Evolutionary conservation across 2,329 filamentous ascomycete genomes (phyloP).

Genomic region (Paramyrothecium roridum): DNA sequence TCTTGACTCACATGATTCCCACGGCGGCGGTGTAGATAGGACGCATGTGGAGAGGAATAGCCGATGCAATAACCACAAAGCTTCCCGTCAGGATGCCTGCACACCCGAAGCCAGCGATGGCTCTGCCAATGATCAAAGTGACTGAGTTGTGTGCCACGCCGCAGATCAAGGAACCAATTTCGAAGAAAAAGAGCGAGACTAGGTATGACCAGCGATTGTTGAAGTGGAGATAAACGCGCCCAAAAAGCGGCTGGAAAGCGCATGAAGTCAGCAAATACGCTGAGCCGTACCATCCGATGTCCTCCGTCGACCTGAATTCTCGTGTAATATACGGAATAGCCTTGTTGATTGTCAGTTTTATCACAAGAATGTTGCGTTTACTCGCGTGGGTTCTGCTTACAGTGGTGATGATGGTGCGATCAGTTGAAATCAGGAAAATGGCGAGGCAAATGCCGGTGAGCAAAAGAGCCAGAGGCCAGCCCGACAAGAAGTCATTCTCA

Average conservation of each 20-base stretch:
- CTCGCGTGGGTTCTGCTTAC: not conserved
- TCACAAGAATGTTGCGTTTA: not conserved
- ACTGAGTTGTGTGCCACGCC: constrained; percentile 35
- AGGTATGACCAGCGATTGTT: constrained; percentile 35
- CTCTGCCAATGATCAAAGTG: constrained; percentile 39
- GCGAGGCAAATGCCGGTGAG: not conserved
- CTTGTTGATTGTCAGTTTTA: constrained; percentile 20
- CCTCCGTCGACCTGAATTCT: constrained; percentile 30
- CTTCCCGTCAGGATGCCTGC: constrained; percentile 22
- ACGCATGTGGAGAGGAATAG: constrained; percentile 1
- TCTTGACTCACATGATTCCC: not conserved
- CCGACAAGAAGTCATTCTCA: not conserved
- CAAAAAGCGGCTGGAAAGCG: constrained; percentile 15
- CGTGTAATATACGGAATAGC: constrained; percentile 29
- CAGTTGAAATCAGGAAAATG: not conserved
- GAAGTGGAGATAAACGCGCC: constrained; percentile 23
- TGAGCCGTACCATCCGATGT: constrained; percentile 32
- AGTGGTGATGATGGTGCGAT: constrained; percentile 1
- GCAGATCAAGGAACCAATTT: constrained; percentile 26
- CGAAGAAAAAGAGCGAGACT: constrained; percentile 16
- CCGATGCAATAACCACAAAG: not conserved
- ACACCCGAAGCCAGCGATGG: constrained; percentile 36
- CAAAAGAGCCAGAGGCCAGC: not conserved
- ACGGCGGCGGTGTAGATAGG: constrained; percentile 2
- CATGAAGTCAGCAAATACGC: constrained; percentile 16